Evolutionary conservation across 495 filamentous ascomycete genomes (phyloP).

Genomic region (Neurospora discreta): DNA sequence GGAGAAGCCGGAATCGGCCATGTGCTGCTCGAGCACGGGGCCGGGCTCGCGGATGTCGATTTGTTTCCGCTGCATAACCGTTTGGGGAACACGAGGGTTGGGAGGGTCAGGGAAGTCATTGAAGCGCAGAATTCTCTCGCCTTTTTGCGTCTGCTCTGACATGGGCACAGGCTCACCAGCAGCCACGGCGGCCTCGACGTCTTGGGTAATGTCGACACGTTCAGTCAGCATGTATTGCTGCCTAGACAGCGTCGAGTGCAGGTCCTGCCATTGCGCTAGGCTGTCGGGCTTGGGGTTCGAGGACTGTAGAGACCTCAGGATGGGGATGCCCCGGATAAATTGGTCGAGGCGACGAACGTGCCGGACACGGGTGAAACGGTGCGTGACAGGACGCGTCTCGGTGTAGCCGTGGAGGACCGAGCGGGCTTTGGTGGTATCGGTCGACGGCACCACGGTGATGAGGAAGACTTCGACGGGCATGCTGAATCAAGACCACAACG

Average conservation of each 20-base stretch:
- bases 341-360: constrained; percentile 21
- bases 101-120: constrained; percentile 32
- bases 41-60: constrained; percentile 17
- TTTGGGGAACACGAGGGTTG: constrained; percentile 10
- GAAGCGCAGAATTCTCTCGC: constrained; percentile 26
- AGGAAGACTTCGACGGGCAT: constrained; percentile 35
- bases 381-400: constrained; percentile 25
- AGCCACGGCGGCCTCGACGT: constrained; percentile 17
- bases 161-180: background rate
- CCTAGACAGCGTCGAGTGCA: constrained; percentile 26
- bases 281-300: constrained; percentile 9
- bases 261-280: constrained; percentile 22
- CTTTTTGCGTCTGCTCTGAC: background rate
- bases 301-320: constrained; percentile 23
- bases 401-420: constrained; percentile 30
- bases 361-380: constrained; percentile 23
- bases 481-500: background rate
- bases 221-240: constrained; percentile 31
- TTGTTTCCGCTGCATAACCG: constrained; percentile 29
- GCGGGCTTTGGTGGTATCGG: constrained; percentile 23
- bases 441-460: constrained; percentile 23
- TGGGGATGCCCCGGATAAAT: constrained; percentile 7
- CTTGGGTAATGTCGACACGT: constrained; percentile 25
- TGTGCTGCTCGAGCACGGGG: constrained; percentile 5
- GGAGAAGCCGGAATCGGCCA: constrained; percentile 13